A percentile compares a stretch with the other conserved stretches of the same genome.
phyloP scores from a whole-genome alignment of 2,329 filamentous ascomycete species.

The Alternaria ventricosa region DNA sequence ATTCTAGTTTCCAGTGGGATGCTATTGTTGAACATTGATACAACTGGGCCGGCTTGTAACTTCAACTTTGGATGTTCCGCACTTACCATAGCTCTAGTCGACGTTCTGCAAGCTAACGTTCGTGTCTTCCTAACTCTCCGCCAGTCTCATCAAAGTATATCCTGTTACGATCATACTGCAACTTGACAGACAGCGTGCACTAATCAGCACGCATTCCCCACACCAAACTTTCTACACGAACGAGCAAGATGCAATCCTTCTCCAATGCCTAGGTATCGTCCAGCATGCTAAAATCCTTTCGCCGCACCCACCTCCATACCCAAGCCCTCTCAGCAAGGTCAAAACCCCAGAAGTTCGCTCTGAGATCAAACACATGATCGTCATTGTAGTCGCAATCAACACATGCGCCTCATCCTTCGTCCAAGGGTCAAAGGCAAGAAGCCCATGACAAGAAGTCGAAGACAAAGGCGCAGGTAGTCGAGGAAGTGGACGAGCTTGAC shows the following conservation, averaged over 20 bases:
- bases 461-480: neutral
- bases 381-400: neutral
- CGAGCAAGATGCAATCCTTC: neutral
- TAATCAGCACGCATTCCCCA: neutral
- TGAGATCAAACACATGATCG: neutral
- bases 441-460: neutral
- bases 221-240: neutral
- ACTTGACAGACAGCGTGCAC: neutral
- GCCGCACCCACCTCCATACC: neutral
- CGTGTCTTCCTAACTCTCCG: neutral
- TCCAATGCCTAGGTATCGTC: neutral
- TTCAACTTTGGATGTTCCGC: neutral
- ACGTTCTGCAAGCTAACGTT: neutral
- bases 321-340: slow-evolving; percentile 1
- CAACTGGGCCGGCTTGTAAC: neutral
- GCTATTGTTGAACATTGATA: neutral
- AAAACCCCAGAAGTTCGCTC: slow-evolving; percentile 1
- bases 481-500: neutral
- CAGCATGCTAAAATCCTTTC: neutral
- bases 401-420: neutral
- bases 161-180: neutral
- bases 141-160: neutral
- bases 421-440: neutral
- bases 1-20: neutral
- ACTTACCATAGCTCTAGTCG: neutral